These are phyloP conservation scores for Setomelanomma holmii DNA, from an alignment of 2,329 filamentous ascomycete species.

Conservation along the genomic window DNA sequence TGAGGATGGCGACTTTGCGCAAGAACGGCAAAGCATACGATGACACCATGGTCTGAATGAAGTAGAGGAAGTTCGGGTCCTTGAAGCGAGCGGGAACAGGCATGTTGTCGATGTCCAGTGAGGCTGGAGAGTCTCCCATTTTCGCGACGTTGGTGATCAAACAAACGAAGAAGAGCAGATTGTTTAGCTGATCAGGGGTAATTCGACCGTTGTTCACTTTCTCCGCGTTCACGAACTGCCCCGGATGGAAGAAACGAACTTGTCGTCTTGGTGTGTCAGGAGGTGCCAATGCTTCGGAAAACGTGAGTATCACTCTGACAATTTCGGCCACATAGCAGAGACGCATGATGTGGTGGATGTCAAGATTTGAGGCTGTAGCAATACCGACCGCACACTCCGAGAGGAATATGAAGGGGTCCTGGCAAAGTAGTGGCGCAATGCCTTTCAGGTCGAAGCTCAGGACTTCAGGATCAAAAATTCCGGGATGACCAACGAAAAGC, in stretches of 20 bases:
- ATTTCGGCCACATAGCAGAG: constrained; percentile 92
- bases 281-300: constrained; percentile 37
- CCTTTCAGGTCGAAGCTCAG: constrained; percentile 54
- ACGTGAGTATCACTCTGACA: constrained; percentile 75
- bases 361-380: constrained; percentile 70
- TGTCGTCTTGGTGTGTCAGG: constrained; percentile 8
- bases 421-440: constrained; percentile 64
- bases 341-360: constrained; percentile 79
- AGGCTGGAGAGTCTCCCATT: constrained; percentile 29
- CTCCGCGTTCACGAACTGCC: constrained; percentile 35
- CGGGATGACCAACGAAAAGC: constrained; percentile 69
- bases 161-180: constrained; percentile 42
- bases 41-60: constrained; percentile 60
- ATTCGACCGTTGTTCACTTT: constrained; percentile 31
- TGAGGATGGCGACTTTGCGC: constrained; percentile 81
- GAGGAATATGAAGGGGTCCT: constrained; percentile 81
- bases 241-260: constrained; percentile 16
- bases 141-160: constrained; percentile 39
- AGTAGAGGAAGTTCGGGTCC: constrained; percentile 41
- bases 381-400: constrained; percentile 78
- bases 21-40: constrained; percentile 91
- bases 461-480: constrained; percentile 46
- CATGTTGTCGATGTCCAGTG: constrained; percentile 35
- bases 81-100: constrained; percentile 29
- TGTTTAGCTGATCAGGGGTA: constrained; percentile 36